Percentiles rank a stretch among this genome's conserved stretches.
Evolutionary conservation across 805 yeast species (phyloP).

Genomic region (Lachancea kluyveri): DNA sequence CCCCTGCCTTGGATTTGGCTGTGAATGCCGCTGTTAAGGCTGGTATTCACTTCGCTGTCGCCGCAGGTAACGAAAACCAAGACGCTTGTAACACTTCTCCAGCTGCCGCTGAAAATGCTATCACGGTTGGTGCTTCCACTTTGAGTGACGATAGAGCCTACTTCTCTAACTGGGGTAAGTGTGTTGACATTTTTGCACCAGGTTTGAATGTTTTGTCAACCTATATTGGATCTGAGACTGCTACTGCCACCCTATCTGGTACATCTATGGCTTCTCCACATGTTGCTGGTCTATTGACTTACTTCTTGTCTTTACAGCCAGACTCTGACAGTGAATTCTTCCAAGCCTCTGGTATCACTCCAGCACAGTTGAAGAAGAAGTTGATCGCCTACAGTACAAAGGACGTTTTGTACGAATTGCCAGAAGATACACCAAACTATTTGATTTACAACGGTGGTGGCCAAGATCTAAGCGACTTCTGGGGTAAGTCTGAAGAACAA

Average conservation of each 20-base stretch:
- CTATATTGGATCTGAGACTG: conserved; percentile 67
- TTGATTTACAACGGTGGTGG: conserved; percentile 83
- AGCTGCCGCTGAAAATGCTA: conserved; percentile 75
- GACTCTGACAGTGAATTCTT: conserved; percentile 59
- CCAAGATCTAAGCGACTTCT: conserved; percentile 58
- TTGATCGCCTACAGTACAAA: conserved; percentile 63
- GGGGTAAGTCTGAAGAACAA: conserved; percentile 33
- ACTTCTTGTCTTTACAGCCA: conserved; percentile 84
- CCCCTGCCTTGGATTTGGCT: conserved; percentile 80
- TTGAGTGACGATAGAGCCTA: conserved; percentile 85
- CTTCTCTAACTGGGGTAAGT: conserved; percentile 91
- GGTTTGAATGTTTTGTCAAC: conserved; percentile 86
- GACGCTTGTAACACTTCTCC: conserved; percentile 94
- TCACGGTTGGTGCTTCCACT: conserved; percentile 94
- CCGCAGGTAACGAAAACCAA: conserved; percentile 92
- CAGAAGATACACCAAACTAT: conserved; percentile 68
- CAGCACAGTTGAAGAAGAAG: conserved; percentile 71
- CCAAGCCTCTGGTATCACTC: conserved; percentile 52
- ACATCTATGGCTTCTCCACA: conserved; percentile 99
- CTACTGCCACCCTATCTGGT: conserved; percentile 84
- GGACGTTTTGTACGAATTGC: conserved; percentile 52
- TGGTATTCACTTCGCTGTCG: conserved; percentile 89
- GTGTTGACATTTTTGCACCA: conserved; percentile 96
- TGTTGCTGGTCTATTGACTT: conserved; percentile 85
- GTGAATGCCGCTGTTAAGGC: conserved; percentile 84